Percentiles rank a stretch among this genome's conserved stretches.
Conservation (phyloP, 169 alveolate species). For the Eimeria sp. region DNA sequence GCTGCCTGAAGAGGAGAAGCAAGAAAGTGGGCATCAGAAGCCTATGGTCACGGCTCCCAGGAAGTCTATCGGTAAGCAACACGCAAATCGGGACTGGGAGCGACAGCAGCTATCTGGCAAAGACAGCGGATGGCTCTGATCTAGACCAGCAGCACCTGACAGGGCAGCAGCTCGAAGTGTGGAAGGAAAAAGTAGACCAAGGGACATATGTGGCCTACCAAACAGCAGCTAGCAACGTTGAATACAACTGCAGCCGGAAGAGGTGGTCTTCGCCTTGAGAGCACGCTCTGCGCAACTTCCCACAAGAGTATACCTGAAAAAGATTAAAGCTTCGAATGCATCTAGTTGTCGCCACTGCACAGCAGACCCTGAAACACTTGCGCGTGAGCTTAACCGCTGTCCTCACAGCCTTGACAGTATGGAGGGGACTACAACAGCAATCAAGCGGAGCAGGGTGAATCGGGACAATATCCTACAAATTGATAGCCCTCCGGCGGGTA, state of each 20-base stretch:
- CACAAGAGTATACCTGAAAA: not conserved
- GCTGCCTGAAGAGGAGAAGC: constrained; percentile 14
- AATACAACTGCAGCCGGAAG: not conserved
- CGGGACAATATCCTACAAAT: not conserved
- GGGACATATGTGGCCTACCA: not conserved
- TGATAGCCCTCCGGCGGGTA: not conserved
- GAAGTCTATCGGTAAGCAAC: not conserved
- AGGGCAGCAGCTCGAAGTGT: not conserved
- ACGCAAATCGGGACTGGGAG: not conserved
- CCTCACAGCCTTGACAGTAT: not conserved
- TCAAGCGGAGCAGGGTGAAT: not conserved
- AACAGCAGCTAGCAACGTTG: not conserved
- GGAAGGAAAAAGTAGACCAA: constrained; percentile 7
- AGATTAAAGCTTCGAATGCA: not conserved
- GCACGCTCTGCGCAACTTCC: constrained; percentile 3
- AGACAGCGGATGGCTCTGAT: not conserved
- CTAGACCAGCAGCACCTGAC: not conserved
- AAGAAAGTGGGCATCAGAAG: not conserved
- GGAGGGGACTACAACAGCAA: constrained; percentile 15
- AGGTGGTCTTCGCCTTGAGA: not conserved
- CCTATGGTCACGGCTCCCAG: not conserved
- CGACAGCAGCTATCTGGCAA: not conserved
- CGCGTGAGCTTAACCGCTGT: not conserved
- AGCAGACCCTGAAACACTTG: not conserved
- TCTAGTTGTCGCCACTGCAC: not conserved